phyloP scores from a whole-genome alignment of 192 early-diverging fungal species.

The Phycomyces blakesleeanus region DNA sequence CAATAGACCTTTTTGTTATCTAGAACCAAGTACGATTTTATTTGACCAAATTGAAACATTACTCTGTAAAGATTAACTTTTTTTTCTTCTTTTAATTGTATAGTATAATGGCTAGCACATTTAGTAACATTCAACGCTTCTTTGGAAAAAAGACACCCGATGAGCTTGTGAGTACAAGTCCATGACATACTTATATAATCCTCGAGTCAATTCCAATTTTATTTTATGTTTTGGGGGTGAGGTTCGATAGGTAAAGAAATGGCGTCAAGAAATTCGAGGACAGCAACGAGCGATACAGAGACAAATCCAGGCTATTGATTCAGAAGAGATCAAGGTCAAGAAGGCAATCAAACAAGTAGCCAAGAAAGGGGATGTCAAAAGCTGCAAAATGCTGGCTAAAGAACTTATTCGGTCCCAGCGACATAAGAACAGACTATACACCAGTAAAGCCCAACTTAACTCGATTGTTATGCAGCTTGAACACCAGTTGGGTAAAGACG shows the following conservation, averaged over 20 bases:
- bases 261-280: constrained; percentile 73
- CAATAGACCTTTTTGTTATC: no score
- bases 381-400: constrained; percentile 74
- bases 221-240: not conserved
- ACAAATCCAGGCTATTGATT: constrained; percentile 71
- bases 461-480: constrained; percentile 87
- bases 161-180: constrained; percentile 43
- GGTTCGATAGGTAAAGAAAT: constrained; percentile 77
- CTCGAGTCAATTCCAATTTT: not conserved
- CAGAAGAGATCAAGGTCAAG: constrained; percentile 84
- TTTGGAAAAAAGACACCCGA: constrained; percentile 60
- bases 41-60: no score
- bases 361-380: constrained; percentile 76
- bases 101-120: constrained; percentile 11
- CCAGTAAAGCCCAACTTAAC: constrained; percentile 90
- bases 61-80: no score
- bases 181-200: not conserved
- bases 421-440: constrained; percentile 78
- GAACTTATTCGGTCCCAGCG: constrained; percentile 77
- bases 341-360: constrained; percentile 76
- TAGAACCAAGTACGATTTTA: no score
- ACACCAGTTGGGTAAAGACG: constrained; percentile 76
- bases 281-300: constrained; percentile 89
- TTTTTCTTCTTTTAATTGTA: no score
- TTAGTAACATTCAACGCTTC: constrained; percentile 46